Conservation (phyloP, 2,329 filamentous ascomycete species). For the Aspergillus fumigatiaffinis region DNA sequence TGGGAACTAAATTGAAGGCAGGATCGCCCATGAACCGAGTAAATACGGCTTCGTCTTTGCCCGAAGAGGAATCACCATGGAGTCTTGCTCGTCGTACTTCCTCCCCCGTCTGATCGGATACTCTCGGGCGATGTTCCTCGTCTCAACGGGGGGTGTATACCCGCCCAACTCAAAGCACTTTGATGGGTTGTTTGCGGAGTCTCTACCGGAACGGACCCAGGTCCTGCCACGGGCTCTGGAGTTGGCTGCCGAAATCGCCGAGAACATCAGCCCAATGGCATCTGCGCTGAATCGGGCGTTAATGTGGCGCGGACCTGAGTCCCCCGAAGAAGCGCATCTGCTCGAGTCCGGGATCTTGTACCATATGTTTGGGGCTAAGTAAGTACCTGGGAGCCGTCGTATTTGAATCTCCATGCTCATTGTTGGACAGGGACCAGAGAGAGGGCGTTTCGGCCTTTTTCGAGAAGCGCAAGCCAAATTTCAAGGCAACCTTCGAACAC, state of each 20-base stretch:
- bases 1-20: slow-evolving; percentile 6
- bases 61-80: slow-evolving; percentile 66
- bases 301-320: slow-evolving; percentile 55
- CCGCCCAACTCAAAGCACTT: slow-evolving; percentile 44
- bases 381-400: slow-evolving; percentile 8
- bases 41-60: slow-evolving; percentile 73
- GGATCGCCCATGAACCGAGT: slow-evolving; percentile 54
- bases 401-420: slow-evolving; percentile 3
- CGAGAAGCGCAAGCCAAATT: slow-evolving; percentile 62
- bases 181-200: slow-evolving; percentile 62
- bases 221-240: slow-evolving; percentile 64
- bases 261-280: slow-evolving; percentile 62
- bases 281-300: slow-evolving; percentile 67
- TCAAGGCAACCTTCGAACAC: slow-evolving; percentile 57
- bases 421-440: slow-evolving; percentile 53
- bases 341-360: slow-evolving; percentile 53
- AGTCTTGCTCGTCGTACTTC: slow-evolving; percentile 69
- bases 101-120: slow-evolving; percentile 64
- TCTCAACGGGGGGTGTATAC: slow-evolving; percentile 64
- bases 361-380: slow-evolving; percentile 35
- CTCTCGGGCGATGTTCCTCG: slow-evolving; percentile 29
- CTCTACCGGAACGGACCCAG: slow-evolving; percentile 53
- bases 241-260: slow-evolving; percentile 63
- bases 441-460: slow-evolving; percentile 68
- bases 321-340: slow-evolving; percentile 66